Percentiles rank a stretch among this genome's conserved stretches.
phyloP scores from a whole-genome alignment of 345 rosid genomes.

The Reutealis trisperma region DNA sequence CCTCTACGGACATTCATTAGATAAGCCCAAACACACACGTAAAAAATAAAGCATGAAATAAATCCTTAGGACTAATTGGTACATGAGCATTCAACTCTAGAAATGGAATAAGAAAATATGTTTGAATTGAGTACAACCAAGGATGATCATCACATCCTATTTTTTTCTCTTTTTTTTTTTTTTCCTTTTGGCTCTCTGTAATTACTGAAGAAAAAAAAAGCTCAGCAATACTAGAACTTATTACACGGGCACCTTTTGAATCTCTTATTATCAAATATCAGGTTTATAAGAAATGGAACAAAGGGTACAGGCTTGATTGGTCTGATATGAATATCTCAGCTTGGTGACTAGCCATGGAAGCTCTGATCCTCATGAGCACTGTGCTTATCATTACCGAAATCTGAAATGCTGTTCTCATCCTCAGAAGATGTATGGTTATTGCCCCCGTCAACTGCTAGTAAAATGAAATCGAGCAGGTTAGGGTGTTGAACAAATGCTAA shows the following conservation, averaged over 20 bases:
- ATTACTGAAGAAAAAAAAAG: background rate
- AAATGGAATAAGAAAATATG: too few relatives aligned
- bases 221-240: background rate
- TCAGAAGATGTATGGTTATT: constrained; percentile 6
- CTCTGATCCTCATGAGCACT: constrained; percentile 14
- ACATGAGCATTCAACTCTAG: too few relatives aligned
- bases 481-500: background rate
- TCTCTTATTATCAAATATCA: background rate
- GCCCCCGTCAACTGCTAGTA: constrained; percentile 7
- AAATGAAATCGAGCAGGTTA: background rate
- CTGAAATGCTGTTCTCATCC: constrained; percentile 19
- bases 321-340: background rate
- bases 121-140: too few relatives aligned
- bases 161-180: too few relatives aligned
- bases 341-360: background rate
- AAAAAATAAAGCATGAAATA: too few relatives aligned
- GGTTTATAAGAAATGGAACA: background rate
- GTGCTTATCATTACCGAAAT: background rate
- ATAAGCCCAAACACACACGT: too few relatives aligned
- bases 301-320: background rate
- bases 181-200: too few relatives aligned
- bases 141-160: too few relatives aligned
- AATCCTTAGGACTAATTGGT: too few relatives aligned
- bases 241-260: background rate
- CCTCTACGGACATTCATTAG: too few relatives aligned